Percentiles rank a stretch among this genome's conserved stretches.
These are phyloP conservation scores for Talaromyces rugulosus DNA, from an alignment of 2,329 filamentous ascomycete genomes.

Conservation along the genomic window DNA sequence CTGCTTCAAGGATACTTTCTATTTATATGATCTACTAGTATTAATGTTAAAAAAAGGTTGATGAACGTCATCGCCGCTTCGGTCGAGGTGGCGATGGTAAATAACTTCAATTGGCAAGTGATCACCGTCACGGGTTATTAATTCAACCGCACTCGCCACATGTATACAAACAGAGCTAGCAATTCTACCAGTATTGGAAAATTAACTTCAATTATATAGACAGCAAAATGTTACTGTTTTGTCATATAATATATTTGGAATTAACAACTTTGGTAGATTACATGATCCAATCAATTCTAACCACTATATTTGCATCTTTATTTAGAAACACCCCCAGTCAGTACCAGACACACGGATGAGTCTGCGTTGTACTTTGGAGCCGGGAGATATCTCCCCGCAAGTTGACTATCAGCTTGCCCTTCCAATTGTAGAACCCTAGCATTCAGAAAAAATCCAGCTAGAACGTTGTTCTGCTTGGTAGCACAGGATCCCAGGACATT, in stretches of 20 bases:
- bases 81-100: too few relatives aligned
- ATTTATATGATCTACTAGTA: too few relatives aligned
- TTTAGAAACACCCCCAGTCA: not conserved
- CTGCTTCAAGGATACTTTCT: too few relatives aligned
- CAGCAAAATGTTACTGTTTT: too few relatives aligned
- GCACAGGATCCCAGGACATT: not conserved
- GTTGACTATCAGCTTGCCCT: not conserved
- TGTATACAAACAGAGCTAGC: too few relatives aligned
- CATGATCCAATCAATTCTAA: not conserved
- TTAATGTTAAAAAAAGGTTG: too few relatives aligned
- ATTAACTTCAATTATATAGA: not conserved
- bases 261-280: not conserved
- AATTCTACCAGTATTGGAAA: too few relatives aligned
- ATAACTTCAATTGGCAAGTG: too few relatives aligned
- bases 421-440: not conserved
- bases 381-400: not conserved
- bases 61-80: too few relatives aligned
- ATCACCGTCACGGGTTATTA: too few relatives aligned
- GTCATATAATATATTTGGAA: not conserved
- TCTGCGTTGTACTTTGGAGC: not conserved
- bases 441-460: not conserved
- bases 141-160: too few relatives aligned
- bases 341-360: not conserved
- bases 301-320: not conserved
- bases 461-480: not conserved